These are phyloP conservation scores for Suillus tomentosus DNA, from an alignment of 768 basidiomycete genomes.

Conservation along the genomic window DNA sequence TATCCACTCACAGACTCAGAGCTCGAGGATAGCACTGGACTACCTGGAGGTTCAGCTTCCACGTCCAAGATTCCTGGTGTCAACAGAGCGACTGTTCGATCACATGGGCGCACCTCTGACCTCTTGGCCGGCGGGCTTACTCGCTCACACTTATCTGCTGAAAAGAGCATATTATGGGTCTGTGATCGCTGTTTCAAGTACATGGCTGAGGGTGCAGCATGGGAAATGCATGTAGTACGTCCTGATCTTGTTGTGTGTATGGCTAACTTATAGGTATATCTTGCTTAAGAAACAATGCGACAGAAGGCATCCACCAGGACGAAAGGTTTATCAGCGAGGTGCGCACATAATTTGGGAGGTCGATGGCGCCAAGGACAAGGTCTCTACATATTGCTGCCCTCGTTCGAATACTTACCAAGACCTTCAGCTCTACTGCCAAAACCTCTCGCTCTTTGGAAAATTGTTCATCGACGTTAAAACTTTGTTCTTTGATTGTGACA, in stretches of 20 bases:
- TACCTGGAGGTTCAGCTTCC: slow-evolving; percentile 25
- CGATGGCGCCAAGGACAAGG: slow-evolving; percentile 86
- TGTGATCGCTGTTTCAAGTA: slow-evolving; percentile 98
- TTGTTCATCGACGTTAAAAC: slow-evolving; percentile 99
- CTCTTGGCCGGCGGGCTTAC: slow-evolving; percentile 64
- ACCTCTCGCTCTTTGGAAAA: slow-evolving; percentile 93
- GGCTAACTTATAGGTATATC: slow-evolving; percentile 17
- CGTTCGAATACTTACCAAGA: slow-evolving; percentile 5
- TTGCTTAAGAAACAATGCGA: slow-evolving; percentile 63
- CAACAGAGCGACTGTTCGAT: slow-evolving; percentile 50
- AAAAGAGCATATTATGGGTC: slow-evolving; percentile 69
- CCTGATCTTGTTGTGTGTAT: slow-evolving; percentile 12
- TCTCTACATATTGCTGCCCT: slow-evolving; percentile 32
- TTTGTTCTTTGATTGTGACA: slow-evolving; percentile 86
- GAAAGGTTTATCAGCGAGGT: slow-evolving; percentile 87
- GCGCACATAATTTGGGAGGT: slow-evolving; percentile 95
- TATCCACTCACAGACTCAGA: slow-evolving; percentile 80
- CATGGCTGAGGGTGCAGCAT: slow-evolving; percentile 71
- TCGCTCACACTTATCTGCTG: slow-evolving; percentile 45
- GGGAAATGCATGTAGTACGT: slow-evolving; percentile 70
- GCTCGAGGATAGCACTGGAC: slow-evolving; percentile 45
- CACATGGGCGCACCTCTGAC: slow-evolving; percentile 76
- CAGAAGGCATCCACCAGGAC: slow-evolving; percentile 76
- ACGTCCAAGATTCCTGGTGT: slow-evolving; percentile 52
- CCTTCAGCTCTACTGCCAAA: slow-evolving; percentile 90